Percentiles rank a stretch among this genome's conserved stretches.
phyloP scores from a whole-genome alignment of 164 flowering plant species.

The Kingdonia uniflora region DNA sequence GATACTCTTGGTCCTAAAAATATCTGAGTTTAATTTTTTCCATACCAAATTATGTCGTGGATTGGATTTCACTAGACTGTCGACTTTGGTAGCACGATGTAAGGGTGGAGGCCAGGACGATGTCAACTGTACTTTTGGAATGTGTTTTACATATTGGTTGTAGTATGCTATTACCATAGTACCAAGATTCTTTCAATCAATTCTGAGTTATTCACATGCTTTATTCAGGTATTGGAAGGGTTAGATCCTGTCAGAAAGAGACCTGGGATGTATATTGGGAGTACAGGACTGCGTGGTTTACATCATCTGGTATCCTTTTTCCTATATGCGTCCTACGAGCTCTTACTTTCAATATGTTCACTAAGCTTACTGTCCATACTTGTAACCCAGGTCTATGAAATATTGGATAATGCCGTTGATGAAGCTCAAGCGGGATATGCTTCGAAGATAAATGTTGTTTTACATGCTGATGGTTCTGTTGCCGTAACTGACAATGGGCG shows the following conservation, averaged over 20 bases:
- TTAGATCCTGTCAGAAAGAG: slow-evolving; percentile 92
- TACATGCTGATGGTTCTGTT: slow-evolving; percentile 76
- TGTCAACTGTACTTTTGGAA: neutral
- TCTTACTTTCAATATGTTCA: neutral
- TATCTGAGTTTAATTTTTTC: too few relatives aligned
- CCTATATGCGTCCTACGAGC: neutral
- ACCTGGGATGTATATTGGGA: slow-evolving; percentile 98
- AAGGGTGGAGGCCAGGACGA: neutral
- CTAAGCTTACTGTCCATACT: slow-evolving; percentile 3
- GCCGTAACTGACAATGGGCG: slow-evolving; percentile 93
- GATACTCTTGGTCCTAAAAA: too few relatives aligned
- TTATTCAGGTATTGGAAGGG: slow-evolving; percentile 80
- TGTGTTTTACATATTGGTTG: too few relatives aligned
- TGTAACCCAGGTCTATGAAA: slow-evolving; percentile 76
- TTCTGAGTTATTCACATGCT: neutral
- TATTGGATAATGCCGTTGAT: slow-evolving; percentile 92
- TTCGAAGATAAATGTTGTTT: slow-evolving; percentile 54
- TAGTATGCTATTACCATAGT: too few relatives aligned
- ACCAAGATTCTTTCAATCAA: too few relatives aligned
- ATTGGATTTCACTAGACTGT: neutral
- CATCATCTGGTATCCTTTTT: slow-evolving; percentile 72
- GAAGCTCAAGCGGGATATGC: slow-evolving; percentile 99
- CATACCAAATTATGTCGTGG: too few relatives aligned
- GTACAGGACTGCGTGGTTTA: slow-evolving; percentile 93
- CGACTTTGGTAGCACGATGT: neutral